These are phyloP conservation scores for Przewalskia tangutica DNA, from an alignment of 257 asterid genomes.

Conservation along the genomic window DNA sequence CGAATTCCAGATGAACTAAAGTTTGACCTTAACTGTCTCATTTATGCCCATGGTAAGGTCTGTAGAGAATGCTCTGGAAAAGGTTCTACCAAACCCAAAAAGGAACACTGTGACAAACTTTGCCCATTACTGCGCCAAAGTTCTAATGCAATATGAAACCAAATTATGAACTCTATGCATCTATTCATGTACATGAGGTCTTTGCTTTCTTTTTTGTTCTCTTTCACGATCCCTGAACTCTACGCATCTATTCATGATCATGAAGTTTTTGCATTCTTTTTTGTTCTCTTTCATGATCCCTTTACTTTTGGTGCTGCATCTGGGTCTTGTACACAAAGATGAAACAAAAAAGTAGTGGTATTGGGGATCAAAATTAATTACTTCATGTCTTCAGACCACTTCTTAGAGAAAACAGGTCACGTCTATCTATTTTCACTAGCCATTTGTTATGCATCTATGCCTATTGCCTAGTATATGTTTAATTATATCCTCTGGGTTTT, in stretches of 20 bases:
- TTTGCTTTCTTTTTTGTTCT: background rate
- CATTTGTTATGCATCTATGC: background rate
- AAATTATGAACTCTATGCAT: background rate
- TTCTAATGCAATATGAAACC: slow-evolving; percentile 14
- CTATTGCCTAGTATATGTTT: background rate
- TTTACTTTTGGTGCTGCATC: background rate
- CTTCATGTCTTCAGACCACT: background rate
- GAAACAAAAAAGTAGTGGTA: background rate
- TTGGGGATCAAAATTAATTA: background rate
- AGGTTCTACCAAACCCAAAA: slow-evolving; percentile 5
- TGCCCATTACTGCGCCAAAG: too few species aligned
- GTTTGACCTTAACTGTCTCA: slow-evolving; percentile 79
- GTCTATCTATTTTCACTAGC: background rate
- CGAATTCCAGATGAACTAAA: slow-evolving; percentile 66
- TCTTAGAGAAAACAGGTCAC: background rate
- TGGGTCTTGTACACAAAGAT: background rate
- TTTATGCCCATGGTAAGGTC: slow-evolving; percentile 75
- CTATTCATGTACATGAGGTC: background rate
- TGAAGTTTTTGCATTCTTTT: background rate
- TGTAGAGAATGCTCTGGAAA: slow-evolving; percentile 54
- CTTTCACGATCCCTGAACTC: background rate
- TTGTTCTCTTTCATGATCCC: background rate
- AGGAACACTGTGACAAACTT: too few species aligned
- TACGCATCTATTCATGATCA: background rate
- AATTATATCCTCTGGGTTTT: background rate